These are phyloP conservation scores for Rhododendron molle DNA, from an alignment of 148 eudicot genomes.

Conservation along the genomic window DNA sequence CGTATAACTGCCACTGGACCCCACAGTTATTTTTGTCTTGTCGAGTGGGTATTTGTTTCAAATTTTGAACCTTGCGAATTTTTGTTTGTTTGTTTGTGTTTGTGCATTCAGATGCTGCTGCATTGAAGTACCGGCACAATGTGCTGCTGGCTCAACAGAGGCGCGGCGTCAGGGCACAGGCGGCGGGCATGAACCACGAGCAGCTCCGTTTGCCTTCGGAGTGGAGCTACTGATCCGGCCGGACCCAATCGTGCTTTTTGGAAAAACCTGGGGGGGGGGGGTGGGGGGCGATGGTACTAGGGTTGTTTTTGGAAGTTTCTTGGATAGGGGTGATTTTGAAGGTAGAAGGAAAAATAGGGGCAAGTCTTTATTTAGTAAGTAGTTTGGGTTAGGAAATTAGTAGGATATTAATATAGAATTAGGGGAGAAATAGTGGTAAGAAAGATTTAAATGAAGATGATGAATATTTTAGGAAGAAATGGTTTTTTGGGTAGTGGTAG, in stretches of 20 bases:
- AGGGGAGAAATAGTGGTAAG: neutral
- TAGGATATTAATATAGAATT: conserved; percentile 5
- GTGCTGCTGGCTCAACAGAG: conserved; percentile 16
- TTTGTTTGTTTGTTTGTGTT: neutral
- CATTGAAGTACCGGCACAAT: conserved; percentile 21
- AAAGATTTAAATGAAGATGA: neutral
- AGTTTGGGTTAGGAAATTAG: neutral
- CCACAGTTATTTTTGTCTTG: neutral
- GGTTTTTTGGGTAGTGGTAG: neutral
- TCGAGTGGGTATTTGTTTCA: no score
- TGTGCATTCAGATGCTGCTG: conserved; percentile 16
- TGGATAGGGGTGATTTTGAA: neutral
- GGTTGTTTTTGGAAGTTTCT: neutral
- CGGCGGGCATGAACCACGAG: conserved; percentile 16
- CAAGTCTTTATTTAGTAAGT: neutral
- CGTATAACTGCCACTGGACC: neutral
- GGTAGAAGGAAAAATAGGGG: neutral
- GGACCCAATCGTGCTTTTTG: neutral
- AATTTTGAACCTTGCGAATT: neutral
- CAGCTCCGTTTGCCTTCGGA: conserved; percentile 45
- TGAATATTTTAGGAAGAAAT: neutral
- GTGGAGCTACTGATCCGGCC: conserved; percentile 41
- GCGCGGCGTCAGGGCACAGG: conserved; percentile 11
- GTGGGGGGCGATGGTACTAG: neutral
- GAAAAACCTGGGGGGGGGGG: no score